Evolutionary conservation across 2,329 filamentous ascomycete genomes (phyloP).

Genomic region (Bipolaris cookei): DNA sequence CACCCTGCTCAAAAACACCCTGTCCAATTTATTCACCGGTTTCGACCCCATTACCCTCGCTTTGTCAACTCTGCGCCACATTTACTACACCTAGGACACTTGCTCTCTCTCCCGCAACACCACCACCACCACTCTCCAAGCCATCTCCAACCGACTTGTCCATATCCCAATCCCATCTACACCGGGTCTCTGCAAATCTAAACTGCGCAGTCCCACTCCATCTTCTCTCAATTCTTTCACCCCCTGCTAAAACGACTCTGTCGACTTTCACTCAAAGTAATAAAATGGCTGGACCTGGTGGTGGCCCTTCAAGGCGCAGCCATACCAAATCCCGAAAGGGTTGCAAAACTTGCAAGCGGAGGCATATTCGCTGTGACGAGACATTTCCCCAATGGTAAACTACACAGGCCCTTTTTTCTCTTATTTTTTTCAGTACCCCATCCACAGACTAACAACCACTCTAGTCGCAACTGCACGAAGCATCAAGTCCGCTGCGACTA

Average conservation of each 20-base stretch:
- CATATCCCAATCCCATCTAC: constrained; percentile 32
- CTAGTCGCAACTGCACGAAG: constrained; percentile 95
- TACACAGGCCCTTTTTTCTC: too few relatives aligned
- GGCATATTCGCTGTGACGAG: constrained; percentile 97
- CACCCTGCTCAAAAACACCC: constrained; percentile 33
- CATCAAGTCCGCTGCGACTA: constrained; percentile 99
- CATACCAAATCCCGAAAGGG: constrained; percentile 99
- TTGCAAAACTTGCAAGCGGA: constrained; percentile 96
- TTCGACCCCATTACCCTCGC: constrained; percentile 42
- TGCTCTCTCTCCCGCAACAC: neutral
- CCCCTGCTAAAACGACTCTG: constrained; percentile 5
- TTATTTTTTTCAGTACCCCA: neutral
- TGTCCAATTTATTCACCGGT: constrained; percentile 41
- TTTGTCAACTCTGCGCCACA: constrained; percentile 40
- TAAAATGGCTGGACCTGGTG: constrained; percentile 87
- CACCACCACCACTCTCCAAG: neutral
- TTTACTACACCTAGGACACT: constrained; percentile 26
- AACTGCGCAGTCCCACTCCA: constrained; percentile 12
- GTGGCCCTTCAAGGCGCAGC: constrained; percentile 87
- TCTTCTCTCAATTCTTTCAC: constrained; percentile 18
- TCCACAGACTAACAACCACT: constrained; percentile 27
- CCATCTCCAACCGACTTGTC: neutral
- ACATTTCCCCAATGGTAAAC: constrained; percentile 92
- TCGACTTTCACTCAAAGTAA: constrained; percentile 25
- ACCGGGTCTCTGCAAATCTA: constrained; percentile 39